Base-by-base conservation (phyloP, 495 filamentous ascomycete genomes). In the Penicillium paradoxum region DNA sequence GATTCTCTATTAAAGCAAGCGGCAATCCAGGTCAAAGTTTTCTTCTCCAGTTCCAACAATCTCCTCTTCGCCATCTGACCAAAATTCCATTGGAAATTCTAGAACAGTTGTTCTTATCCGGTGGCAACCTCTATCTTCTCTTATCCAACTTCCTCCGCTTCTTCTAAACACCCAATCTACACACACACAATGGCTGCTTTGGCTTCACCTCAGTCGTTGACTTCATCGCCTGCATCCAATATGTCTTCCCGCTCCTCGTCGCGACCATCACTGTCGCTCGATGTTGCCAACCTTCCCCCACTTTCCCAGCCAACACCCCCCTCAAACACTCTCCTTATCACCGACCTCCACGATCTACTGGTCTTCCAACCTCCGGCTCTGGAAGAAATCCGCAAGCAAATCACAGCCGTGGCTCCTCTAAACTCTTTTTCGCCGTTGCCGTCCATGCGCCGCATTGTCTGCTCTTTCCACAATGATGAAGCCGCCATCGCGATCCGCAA, bases 311-410 rank as follows among this genome's bases (percentile, higher is more conserved):
- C 93, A 6, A 81, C 88, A 3, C 83, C 87, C 19, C 90, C 92
- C 30, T 87, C 89, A 53, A 98, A 98, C 73, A 97, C 91, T 0
- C 88, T 98, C 45, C 79, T 98, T 51, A 90, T 98, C 69, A 93
- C 90, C 59, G 74, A 96, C 70, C 84, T 98, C 30, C 74, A 85
- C 59, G 83, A 90, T 63, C 75, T 82, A 14, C 73, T 81, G 46
- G 84, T 95, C 68, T 98, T 98, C 80, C 78, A 83, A 55, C 78
- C 89, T 0, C 68, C 81, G 45, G 88, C 89, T 55, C 82, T 97
- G 49, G 76, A 85, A 52, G 79, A 76, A 18, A 90, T 98, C 68
- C 87, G 86, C 61, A 70, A 81, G 33, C 80, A 86, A 43, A 85
- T 97, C 67, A 58, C 74, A 18, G 66, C 71, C 5, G 76, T 84